Evolutionary conservation across 192 early-diverging fungal genomes (phyloP).

Genomic region (Paraglomus brasilianum): DNA sequence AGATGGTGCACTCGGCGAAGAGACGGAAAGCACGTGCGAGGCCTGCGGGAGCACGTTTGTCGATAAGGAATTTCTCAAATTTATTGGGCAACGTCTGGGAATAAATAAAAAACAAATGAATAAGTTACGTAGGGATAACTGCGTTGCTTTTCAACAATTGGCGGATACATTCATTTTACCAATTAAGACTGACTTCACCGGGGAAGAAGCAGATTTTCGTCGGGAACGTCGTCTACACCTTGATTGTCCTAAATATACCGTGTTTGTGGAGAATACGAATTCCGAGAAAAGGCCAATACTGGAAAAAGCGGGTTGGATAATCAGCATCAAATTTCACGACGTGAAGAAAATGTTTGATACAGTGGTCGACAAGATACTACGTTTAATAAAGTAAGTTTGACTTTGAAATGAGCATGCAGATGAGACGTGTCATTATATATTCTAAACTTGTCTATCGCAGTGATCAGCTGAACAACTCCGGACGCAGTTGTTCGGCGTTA

Average conservation of each 20-base stretch:
- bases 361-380: background rate
- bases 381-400: slow-evolving; percentile 30
- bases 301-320: slow-evolving; percentile 36
- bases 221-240: no score
- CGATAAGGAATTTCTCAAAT: slow-evolving; percentile 17
- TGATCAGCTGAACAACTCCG: slow-evolving; percentile 47
- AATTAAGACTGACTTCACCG: no score
- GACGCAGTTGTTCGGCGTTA: slow-evolving; percentile 43
- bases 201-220: no score
- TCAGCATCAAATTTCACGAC: slow-evolving; percentile 21
- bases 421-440: slow-evolving; percentile 54
- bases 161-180: no score
- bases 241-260: no score
- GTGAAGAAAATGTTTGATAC: slow-evolving; percentile 11
- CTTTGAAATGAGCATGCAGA: slow-evolving; percentile 46
- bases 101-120: no score
- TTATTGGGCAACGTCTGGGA: slow-evolving; percentile 2
- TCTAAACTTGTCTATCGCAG: slow-evolving; percentile 49
- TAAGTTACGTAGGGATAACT: background rate
- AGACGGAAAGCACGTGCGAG: slow-evolving; percentile 21
- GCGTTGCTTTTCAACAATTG: slow-evolving; percentile 6
- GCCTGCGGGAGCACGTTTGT: slow-evolving; percentile 11
- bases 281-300: no score
- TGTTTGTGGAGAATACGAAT: no score
- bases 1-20: slow-evolving; percentile 22